phyloP scores from a whole-genome alignment of 1,139 yeast genomes.

The Dujonia santamariae region DNA sequence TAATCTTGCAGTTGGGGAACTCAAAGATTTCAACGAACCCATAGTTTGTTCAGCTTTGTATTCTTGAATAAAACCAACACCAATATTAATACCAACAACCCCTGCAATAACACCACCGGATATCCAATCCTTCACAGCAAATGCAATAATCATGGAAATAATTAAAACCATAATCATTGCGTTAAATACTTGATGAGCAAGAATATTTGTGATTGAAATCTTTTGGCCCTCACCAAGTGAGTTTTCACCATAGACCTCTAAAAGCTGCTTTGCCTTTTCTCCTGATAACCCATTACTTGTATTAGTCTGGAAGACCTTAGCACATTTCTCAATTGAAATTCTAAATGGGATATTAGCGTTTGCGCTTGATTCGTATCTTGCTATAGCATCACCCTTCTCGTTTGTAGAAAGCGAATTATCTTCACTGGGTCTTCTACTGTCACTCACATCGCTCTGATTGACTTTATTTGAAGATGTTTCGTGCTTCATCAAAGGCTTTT shows the following conservation, averaged over 20 bases:
- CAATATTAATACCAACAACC: constrained; percentile 29
- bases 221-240: constrained; percentile 26
- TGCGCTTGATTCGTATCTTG: background rate
- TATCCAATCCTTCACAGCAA: constrained; percentile 31
- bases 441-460: background rate
- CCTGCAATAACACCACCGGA: constrained; percentile 27
- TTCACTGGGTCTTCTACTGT: background rate
- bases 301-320: constrained; percentile 34
- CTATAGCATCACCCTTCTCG: background rate
- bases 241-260: constrained; percentile 21
- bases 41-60: constrained; percentile 37
- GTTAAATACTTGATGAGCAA: constrained; percentile 36
- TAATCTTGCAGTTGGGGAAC: constrained; percentile 37
- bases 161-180: constrained; percentile 37
- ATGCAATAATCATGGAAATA: constrained; percentile 33
- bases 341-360: constrained; percentile 25
- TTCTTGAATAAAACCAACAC: constrained; percentile 33
- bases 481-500: no score
- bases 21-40: constrained; percentile 32
- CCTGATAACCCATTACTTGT: constrained; percentile 42
- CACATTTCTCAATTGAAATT: constrained; percentile 31
- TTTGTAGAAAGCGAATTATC: background rate
- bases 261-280: constrained; percentile 23
- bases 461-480: background rate
- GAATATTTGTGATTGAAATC: constrained; percentile 31